These are phyloP conservation scores for Tulasnella sp. DNA, from an alignment of 768 basidiomycete genomes.

Conservation along the genomic window DNA sequence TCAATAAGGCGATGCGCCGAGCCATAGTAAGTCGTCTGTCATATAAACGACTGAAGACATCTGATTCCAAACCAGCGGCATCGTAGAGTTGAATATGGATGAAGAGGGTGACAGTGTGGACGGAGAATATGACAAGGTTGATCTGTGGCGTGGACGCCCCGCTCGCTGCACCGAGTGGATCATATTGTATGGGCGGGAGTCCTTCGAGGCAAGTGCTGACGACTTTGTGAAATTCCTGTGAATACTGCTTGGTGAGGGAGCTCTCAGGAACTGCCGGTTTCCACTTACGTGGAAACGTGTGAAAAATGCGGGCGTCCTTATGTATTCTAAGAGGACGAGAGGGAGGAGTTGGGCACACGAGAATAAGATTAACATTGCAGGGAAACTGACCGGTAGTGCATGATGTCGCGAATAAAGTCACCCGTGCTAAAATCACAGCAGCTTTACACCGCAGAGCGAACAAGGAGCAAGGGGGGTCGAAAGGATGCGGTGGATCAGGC, in stretches of 20 bases:
- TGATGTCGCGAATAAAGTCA: slow-evolving; percentile 12
- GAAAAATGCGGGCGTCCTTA: not conserved
- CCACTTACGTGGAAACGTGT: slow-evolving; percentile 6
- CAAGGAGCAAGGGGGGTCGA: slow-evolving; percentile 7
- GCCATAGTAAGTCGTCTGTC: slow-evolving; percentile 3
- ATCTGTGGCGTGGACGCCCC: not conserved
- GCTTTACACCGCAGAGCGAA: slow-evolving; percentile 9
- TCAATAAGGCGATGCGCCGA: not conserved
- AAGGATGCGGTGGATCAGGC: slow-evolving; percentile 1
- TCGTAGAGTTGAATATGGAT: slow-evolving; percentile 5
- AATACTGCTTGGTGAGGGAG: not conserved
- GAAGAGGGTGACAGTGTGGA: slow-evolving; percentile 3
- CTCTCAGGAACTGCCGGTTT: not conserved
- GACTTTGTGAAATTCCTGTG: not conserved
- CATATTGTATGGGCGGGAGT: slow-evolving; percentile 3
- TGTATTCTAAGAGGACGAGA: not conserved
- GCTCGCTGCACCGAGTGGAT: not conserved
- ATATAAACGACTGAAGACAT: not conserved
- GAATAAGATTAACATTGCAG: too few species aligned
- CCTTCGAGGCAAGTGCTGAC: slow-evolving; percentile 7
- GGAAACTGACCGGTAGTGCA: not conserved
- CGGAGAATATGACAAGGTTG: slow-evolving; percentile 1
- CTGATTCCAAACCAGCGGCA: not conserved
- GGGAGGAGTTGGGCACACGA: too few species aligned
- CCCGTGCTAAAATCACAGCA: slow-evolving; percentile 9